These are phyloP conservation scores for Periconia digitata DNA, from an alignment of 2,329 filamentous ascomycete species.

Conservation along the genomic window DNA sequence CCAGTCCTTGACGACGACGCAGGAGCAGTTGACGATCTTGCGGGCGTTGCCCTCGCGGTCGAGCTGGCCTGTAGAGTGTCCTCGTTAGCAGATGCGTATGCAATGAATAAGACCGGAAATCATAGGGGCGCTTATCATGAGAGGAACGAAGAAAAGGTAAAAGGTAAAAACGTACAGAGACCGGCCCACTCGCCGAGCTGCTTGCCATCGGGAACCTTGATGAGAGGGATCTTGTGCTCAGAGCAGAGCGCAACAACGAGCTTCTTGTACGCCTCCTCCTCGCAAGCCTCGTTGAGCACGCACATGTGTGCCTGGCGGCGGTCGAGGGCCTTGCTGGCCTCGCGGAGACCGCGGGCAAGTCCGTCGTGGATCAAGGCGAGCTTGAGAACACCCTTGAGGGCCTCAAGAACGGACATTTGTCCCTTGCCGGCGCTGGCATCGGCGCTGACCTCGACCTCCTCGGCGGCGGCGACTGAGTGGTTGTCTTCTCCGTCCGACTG, in stretches of 20 bases:
- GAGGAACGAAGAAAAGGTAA: neutral
- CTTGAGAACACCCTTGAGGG: conserved; percentile 98
- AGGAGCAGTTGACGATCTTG: conserved; percentile 99
- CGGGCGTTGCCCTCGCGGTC: conserved; percentile 99
- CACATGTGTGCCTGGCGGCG: conserved; percentile 99
- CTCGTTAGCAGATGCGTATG: no score
- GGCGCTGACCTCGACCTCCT: conserved; percentile 94
- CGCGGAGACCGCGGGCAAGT: conserved; percentile 95
- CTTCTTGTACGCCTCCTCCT: conserved; percentile 99
- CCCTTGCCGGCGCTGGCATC: conserved; percentile 77
- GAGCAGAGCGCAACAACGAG: conserved; percentile 97
- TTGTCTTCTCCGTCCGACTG: conserved; percentile 99
- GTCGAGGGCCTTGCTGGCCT: conserved; percentile 98
- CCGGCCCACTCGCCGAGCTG: conserved; percentile 99
- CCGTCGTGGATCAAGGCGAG: conserved; percentile 99
- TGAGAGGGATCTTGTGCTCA: conserved; percentile 99
- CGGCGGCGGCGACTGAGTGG: conserved; percentile 72
- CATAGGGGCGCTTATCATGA: no score
- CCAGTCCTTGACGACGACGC: conserved; percentile 99
- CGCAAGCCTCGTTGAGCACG: conserved; percentile 98
- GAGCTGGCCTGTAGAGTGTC: conserved; percentile 78
- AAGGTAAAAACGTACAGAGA: conserved; percentile 76
- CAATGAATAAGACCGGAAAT: no score
- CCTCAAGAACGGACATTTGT: conserved; percentile 97
- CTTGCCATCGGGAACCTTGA: conserved; percentile 99